A percentile compares a stretch with the other conserved stretches of the same genome.
phyloP scores from a whole-genome alignment of 2,329 filamentous ascomycete genomes.

The Diaporthe caulivora region DNA sequence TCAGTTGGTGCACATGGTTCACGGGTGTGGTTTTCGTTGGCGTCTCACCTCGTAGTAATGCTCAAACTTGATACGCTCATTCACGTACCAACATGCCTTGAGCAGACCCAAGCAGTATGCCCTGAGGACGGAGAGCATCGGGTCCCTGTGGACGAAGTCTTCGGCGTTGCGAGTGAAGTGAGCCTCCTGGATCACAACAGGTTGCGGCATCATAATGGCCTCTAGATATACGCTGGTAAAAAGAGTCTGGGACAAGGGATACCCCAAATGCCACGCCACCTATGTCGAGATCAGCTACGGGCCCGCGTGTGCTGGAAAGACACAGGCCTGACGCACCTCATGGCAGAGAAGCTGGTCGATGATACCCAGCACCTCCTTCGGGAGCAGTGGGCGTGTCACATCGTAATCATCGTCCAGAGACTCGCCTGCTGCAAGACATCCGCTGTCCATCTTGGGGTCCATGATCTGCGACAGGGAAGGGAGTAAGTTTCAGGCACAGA shows the following conservation, averaged over 20 bases:
- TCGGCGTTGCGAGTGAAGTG: conserved; percentile 65
- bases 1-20: neutral
- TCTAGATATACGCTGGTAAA: conserved; percentile 95
- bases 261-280: conserved; percentile 98
- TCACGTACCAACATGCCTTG: conserved; percentile 85
- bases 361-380: conserved; percentile 88
- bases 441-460: conserved; percentile 99
- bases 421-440: conserved; percentile 82
- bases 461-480: conserved; percentile 78
- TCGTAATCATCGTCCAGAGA: conserved; percentile 88
- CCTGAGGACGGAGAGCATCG: conserved; percentile 75
- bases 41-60: conserved; percentile 89
- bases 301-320: neutral
- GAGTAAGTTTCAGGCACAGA: conserved; percentile 12
- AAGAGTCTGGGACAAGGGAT: conserved; percentile 92
- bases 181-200: conserved; percentile 73
- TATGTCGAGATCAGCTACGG: conserved; percentile 50
- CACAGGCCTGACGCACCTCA: conserved; percentile 70
- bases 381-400: conserved; percentile 73
- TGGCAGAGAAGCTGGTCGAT: conserved; percentile 93
- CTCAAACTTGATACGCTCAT: conserved; percentile 81
- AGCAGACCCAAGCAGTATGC: conserved; percentile 89
- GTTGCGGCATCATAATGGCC: conserved; percentile 79
- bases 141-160: conserved; percentile 50
- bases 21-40: conserved; percentile 42